Evolutionary conservation across 129 eudicot species (phyloP).

Genomic region (Centella asiatica): DNA sequence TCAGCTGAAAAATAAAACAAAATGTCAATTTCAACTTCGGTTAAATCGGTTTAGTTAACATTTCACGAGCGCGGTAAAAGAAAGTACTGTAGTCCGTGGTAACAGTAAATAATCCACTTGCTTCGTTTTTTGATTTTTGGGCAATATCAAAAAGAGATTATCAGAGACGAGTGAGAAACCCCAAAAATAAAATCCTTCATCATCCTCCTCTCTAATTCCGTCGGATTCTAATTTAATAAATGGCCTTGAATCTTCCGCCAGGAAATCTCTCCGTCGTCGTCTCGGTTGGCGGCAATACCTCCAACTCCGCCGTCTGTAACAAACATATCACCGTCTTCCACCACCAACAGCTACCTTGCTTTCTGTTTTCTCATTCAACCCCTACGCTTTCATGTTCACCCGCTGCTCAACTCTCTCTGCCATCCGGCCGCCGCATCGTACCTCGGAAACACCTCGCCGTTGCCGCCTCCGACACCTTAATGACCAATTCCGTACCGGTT

Average conservation of each 20-base stretch:
- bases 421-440: conserved; percentile 8
- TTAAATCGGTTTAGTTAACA: too few relatives aligned
- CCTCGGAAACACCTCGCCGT: conserved; percentile 18
- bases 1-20: too few relatives aligned
- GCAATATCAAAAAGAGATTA: too few relatives aligned
- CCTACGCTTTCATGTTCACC: conserved; percentile 8
- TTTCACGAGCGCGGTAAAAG: too few relatives aligned
- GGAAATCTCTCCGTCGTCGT: conserved; percentile 22
- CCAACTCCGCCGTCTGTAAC: conserved; percentile 17
- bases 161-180: too few relatives aligned
- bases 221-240: conserved; percentile 5
- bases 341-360: conserved; percentile 28
- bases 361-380: conserved; percentile 22
- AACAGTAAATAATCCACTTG: too few relatives aligned
- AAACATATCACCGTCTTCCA: too few relatives aligned
- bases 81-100: too few relatives aligned
- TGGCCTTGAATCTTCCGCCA: conserved; percentile 38
- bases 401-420: background rate
- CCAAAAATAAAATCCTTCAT: too few relatives aligned
- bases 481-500: conserved; percentile 43
- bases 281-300: conserved; percentile 9
- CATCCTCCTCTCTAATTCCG: too few relatives aligned
- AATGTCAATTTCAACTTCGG: too few relatives aligned
- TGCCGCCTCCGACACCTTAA: conserved; percentile 28
- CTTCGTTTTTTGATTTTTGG: too few relatives aligned